Conservation (phyloP, 1,139 yeast species). For the Candida pseudoviswanathii region DNA sequence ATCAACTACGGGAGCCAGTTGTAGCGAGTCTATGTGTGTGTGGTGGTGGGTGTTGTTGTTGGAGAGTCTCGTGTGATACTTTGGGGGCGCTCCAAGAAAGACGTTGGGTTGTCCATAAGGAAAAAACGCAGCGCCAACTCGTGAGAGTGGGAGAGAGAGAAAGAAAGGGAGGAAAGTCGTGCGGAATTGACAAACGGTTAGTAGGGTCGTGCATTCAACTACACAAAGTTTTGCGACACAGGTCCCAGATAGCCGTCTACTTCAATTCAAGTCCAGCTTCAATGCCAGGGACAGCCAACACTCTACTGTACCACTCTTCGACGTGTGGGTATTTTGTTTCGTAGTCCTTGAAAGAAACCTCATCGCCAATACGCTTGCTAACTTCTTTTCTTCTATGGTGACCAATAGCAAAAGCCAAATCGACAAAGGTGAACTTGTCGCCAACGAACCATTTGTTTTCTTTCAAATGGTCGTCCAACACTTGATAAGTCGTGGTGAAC, state of each 20-base stretch:
- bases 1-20: no score
- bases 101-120: slow-evolving; percentile 3
- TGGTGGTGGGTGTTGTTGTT: neutral
- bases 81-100: neutral
- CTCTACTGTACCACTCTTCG: slow-evolving; percentile 10
- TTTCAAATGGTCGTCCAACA: slow-evolving; percentile 1
- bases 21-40: neutral
- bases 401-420: slow-evolving; percentile 12
- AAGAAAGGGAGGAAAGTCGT: neutral
- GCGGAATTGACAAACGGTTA: neutral
- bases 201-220: no score
- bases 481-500: slow-evolving; percentile 3
- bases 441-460: slow-evolving; percentile 13
- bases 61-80: neutral
- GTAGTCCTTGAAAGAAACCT: slow-evolving; percentile 6
- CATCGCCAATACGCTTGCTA: slow-evolving; percentile 6
- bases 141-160: neutral
- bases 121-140: slow-evolving; percentile 1
- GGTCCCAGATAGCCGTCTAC: neutral
- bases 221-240: no score
- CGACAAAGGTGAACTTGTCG: slow-evolving; percentile 15
- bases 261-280: slow-evolving; percentile 5
- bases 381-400: slow-evolving; percentile 13
- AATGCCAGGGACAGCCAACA: slow-evolving; percentile 10
- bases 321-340: slow-evolving; percentile 11